Evolutionary conservation across 805 yeast genomes (phyloP), one percentile per base, ranked within the genome.

Genomic region (Myxozyma melibiosi): DNA sequence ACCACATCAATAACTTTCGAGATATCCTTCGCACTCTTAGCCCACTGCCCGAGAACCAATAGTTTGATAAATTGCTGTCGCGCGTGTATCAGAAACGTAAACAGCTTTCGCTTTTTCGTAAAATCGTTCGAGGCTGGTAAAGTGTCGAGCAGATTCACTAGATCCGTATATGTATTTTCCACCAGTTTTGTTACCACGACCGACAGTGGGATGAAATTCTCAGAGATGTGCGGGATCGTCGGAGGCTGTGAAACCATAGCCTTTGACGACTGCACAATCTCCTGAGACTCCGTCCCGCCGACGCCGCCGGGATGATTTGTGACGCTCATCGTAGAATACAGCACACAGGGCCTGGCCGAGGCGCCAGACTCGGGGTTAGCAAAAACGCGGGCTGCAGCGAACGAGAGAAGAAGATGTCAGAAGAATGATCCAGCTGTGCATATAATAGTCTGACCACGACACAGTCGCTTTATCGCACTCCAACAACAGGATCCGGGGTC

Each of bases 11-110:
- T 90, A 61, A 91, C 76, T 51, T 79, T 79, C 43, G 85, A 83
- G 57, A 92, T 84, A 50, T 86, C 88, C 45, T 82, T 78, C 3
- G 91, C 78, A 33, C 83, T 85, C 11, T 82, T 80, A 2, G 90
- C 82, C 99, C 99, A 94, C 72, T 92, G 91, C 51, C 86, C 81
- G 38, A 94, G 73, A 2, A 96, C 96, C 65, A 89, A 90, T 2
- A 91, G 70, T 70, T 92, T 84, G 58, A 91, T 81, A 68, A 86
- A 90, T 66, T 91, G 94, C 67, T 89, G 90, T 55, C 98, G 80
- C 30, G 91, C 73, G 34, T 78, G 76, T 1, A 92, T 86, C 22
- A 94, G 76, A 55, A 86, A 72, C 33, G 85, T 82, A 38, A 94
- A 73, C 52, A 94, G 80, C 50, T 78, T 78, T 59, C 82, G 80